Evolutionary conservation across 306 rosid genomes (phyloP), one percentile per base, ranked within the genome.

Genomic region (Cercis canadensis): DNA sequence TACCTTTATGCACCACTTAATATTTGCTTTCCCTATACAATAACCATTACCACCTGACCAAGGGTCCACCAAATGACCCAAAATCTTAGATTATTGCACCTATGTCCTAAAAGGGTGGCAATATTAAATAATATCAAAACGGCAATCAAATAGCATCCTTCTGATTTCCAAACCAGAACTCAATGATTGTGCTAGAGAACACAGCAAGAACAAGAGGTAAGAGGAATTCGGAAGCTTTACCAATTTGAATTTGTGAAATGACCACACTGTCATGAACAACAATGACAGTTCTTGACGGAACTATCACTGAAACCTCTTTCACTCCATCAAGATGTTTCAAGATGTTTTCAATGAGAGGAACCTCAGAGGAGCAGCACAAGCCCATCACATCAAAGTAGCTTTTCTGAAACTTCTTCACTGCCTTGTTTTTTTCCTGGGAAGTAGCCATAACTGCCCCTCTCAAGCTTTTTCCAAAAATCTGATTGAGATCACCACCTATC

Each of bases 321-420:
- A 95, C 70, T 0, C 99, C 99, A 3, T 83, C 79, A 0, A 91
- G 86, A 12, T 82, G 84, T 50, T 83, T 87, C 11, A 95, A 74
- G 8, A 89, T 87, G 58, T 87, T 89, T 56, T 91, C 89, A 1
- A 95, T 75, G 15, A 91, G 16, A 2, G 96, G 91, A 1, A 91
- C 88, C 69, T 95, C 99, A 0, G 99, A 95, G 0, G 99, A 83
- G 19, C 99, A 95, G 40, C 99, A 95, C 19, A 95, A 31, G 0
- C 99, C 99, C 69, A 95, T 11, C 41, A 95, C 99, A 47, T 95
- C 97, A 50, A 91, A 91, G 64, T 95, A 89, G 78, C 89, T 95
- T 51, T 81, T 91, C 77, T 91, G 87, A 58, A 85, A n/a, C 75
- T 59, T 79, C 49, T 73, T 86, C 47, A 5, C 72, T 21, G 37